A percentile compares a stretch with the other conserved stretches of the same genome.
phyloP scores from a whole-genome alignment of 306 rosid species.

The Quercus gilva region DNA sequence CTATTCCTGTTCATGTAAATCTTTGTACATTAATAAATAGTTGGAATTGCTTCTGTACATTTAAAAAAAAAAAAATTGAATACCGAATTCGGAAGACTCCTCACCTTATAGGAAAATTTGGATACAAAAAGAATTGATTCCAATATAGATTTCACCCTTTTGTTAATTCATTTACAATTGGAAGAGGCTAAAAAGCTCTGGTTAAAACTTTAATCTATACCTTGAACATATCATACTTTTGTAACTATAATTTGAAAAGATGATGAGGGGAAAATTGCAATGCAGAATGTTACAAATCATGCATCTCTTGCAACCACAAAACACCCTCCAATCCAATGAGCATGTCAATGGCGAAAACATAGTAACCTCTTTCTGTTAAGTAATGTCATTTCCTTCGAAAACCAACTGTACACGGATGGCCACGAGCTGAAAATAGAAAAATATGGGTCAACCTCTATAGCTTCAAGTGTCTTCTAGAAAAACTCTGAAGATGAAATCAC shows the following conservation, averaged over 20 bases:
- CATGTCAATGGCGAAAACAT: constrained; percentile 26
- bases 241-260: constrained; percentile 28
- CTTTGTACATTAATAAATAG: neutral
- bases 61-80: constrained; percentile 2
- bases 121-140: constrained; percentile 26
- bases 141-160: neutral
- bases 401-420: constrained; percentile 41
- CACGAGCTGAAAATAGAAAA: constrained; percentile 27
- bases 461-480: constrained; percentile 78
- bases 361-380: constrained; percentile 27
- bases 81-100: constrained; percentile 13
- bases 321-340: constrained; percentile 37
- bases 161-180: constrained; percentile 46
- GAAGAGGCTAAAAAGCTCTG: constrained; percentile 30
- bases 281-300: constrained; percentile 21
- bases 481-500: constrained; percentile 88
- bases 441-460: constrained; percentile 30
- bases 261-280: constrained; percentile 19
- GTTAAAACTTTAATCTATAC: constrained; percentile 29
- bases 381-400: constrained; percentile 25
- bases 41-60: constrained; percentile 21
- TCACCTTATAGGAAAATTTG: constrained; percentile 8
- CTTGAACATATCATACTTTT: constrained; percentile 25
- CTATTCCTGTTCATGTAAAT: neutral
- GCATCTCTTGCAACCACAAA: constrained; percentile 27